Evolutionary conservation across 768 basidiomycete genomes (phyloP), one percentile per base, ranked within the genome.

Genomic region (Pilatotrama ljubarskyi): DNA sequence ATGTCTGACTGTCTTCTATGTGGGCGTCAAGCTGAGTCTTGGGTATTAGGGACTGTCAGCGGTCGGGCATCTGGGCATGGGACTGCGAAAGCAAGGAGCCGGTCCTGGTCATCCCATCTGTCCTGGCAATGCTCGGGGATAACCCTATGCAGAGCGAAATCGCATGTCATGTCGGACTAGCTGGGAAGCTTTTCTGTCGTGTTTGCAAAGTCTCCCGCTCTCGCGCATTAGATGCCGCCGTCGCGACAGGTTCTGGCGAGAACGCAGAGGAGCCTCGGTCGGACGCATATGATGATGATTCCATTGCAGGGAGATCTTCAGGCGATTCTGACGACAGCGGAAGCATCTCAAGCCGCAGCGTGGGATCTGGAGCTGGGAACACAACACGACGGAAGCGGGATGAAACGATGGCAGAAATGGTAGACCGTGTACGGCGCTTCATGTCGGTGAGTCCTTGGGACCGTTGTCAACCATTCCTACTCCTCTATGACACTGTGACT

Each of bases 71-170:
- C 2, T 73, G 73, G 70, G 77, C 76, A 2, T 81, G 73, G 72
- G 79, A 80, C 55, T 69, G 61, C 36, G 32, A 50, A 1, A 10
- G 26, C 13, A 18, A 54, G 3, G 50, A 58, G 26, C 25, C 18
- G 13, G 51, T 68, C 2, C 52, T 68, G 1, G 32, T 66, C 5
- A 32, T 66, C 8, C 57, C 63, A 7, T 64, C 46, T 11, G 56
- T 64, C 1, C 35, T 64, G 6, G 64, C 61, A 0, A 44, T 67
- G 17, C 67, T 75, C 0, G 79, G 79, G 0, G 77, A 82, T 57
- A 81, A 82, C 62, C 80, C 77, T 0, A 80, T 79, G 79, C 76
- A 67, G 35, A 69, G 78, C 37, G 76, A 80, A 60, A 68, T 80
- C 58, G 73, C 77, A 0, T 80, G 74, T 51, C 81, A 82, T 51